Evolutionary conservation across 495 filamentous ascomycete genomes (phyloP), one percentile per base, ranked within the genome.

Genomic region (Tirmania nivea): DNA sequence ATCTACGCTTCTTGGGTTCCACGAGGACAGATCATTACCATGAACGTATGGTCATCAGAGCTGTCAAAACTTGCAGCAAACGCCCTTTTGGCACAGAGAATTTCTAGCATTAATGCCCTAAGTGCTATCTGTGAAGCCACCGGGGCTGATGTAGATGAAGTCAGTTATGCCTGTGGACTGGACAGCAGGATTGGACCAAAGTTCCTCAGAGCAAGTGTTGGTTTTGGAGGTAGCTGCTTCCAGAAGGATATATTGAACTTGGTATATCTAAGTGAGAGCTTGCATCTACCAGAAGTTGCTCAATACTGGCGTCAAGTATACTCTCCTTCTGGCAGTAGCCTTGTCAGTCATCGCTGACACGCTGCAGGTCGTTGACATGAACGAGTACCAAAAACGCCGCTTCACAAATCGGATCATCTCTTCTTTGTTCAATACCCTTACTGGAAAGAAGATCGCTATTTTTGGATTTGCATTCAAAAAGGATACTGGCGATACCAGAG

Each of bases 381-480:
- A 90, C 67, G 80, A 85, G 60, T 78, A 77, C 65, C 83, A 87
- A 62, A 77, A 81, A 10, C 69, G 75, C 34, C 75, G 83, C 0
- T 86, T 84, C 60, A 69, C 75, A 1, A 69, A 71, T 49, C 71
- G 76, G 14, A 73, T 88, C 8, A 74, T 86, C 52, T 66, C 67
- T 21, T 75, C 77, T 49, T 71, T 89, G 25, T 79, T 82, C 59
- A 77, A 80, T 52, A 83, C 78, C 6, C 69, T 87, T 0, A 72
- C 73, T 1, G 74, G 74, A 16, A 86, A 86, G 67, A 85, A 83
- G 62, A 70, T 89, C 21, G 74, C 80, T 1, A 62, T 89, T 5
- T 71, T 92, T 1, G 85, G 85, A 8, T 86, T 78, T 62, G 78
- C 84, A 1, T 92, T 84, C 68, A 89, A 92, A 69, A 83, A 86